Evolutionary conservation across 768 basidiomycete species (phyloP), one percentile per base, ranked within the genome.

Genomic region (Kwoniella heveanensis): DNA sequence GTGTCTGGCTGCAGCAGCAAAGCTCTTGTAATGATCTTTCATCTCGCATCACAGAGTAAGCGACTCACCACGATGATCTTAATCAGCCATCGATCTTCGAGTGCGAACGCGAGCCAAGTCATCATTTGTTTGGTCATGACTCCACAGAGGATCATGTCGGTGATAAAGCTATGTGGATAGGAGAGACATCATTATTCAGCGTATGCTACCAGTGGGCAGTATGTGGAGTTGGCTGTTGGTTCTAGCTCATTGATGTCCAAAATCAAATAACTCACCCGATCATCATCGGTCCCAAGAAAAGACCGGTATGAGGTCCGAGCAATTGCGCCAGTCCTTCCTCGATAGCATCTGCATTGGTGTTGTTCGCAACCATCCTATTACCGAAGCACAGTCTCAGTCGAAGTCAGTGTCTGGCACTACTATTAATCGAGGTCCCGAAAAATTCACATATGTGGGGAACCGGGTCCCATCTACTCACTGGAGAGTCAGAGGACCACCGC

Each of bases 31-130:
- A n/a, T n/a, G n/a, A n/a, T n/a, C n/a, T n/a, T n/a, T n/a, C n/a
- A n/a, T n/a, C n/a, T n/a, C n/a, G n/a, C n/a, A n/a, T n/a, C n/a
- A n/a, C n/a, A n/a, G n/a, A 32, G 32, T 32, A 5, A 32, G 32
- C 5, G 39, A 51, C 53, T 29, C 53, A 54, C 53, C 15, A 61
- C 51, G 24, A 46, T 26, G 13, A 39, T 54, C n/a, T 47, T 52
- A 37, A 61, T 61, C 26, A 61, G 49, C 50, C 50, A 53, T 22
- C 60, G 30, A 30, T 61, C 60, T 46, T 54, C 51, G 24, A 21
- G 26, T 0, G 60, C 37, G 36, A 39, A 61, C 24, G 60, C 25
- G 1, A 22, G 22, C 60, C 60, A 61, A 26, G 52, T 46, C 1
- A 37, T 21, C 2, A 61, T 4, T 19, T 61, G 60, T 8, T 22